Evolutionary conservation across 2,329 filamentous ascomycete genomes (phyloP).

Genomic region (Plenodomus lindquistii): DNA sequence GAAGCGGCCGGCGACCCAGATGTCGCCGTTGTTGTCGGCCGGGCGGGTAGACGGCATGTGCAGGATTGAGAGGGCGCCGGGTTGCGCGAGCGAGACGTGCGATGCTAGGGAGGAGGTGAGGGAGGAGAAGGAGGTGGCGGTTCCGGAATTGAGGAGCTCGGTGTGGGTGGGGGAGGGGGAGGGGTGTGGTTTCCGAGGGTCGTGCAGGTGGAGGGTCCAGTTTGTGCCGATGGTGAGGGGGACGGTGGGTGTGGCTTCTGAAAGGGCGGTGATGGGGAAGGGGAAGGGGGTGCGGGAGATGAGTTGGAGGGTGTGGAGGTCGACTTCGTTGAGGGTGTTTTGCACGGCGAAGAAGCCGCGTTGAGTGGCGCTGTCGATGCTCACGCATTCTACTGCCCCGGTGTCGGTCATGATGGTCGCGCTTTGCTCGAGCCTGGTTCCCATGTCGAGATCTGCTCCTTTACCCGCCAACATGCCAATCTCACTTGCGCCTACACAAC

Average conservation of each 20-base stretch:
- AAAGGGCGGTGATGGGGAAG: constrained; percentile 82
- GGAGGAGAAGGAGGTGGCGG: constrained; percentile 34
- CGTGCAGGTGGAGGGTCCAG: constrained; percentile 79
- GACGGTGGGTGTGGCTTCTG: constrained; percentile 65
- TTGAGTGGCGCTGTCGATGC: constrained; percentile 68
- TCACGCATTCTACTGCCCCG: constrained; percentile 78
- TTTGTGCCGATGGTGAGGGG: constrained; percentile 86
- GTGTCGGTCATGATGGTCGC: constrained; percentile 69
- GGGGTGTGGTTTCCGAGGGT: constrained; percentile 60
- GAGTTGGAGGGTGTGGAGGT: constrained; percentile 72
- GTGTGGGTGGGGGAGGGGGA: constrained; percentile 22
- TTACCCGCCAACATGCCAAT: constrained; percentile 69
- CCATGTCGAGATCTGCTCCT: constrained; percentile 47
- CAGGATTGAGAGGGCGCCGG: constrained; percentile 80
- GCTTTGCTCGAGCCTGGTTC: constrained; percentile 50
- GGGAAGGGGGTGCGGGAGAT: constrained; percentile 74
- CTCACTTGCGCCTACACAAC: constrained; percentile 66
- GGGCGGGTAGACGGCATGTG: constrained; percentile 67
- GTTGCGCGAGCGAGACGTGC: constrained; percentile 76
- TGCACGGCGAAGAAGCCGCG: constrained; percentile 81
- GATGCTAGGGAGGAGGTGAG: constrained; percentile 58
- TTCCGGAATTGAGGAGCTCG: constrained; percentile 33
- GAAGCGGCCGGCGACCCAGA: constrained; percentile 88
- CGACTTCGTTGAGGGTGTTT: constrained; percentile 77
- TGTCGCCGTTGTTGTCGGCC: constrained; percentile 69